phyloP scores from a whole-genome alignment of 1,284 basidiomycete genomes.

The Pyrrhoderma lamaoense region DNA sequence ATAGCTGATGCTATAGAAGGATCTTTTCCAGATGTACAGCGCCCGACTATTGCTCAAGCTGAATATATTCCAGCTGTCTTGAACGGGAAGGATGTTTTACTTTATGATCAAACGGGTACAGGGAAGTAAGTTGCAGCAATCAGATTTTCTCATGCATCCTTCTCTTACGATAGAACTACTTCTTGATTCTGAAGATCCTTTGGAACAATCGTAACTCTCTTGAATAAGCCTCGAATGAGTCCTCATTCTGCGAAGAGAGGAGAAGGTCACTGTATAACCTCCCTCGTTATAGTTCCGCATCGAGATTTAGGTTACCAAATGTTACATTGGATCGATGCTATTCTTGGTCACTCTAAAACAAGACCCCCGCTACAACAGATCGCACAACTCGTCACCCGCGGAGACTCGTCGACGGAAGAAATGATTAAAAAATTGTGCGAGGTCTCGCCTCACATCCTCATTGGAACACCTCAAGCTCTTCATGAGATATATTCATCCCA shows the following conservation, averaged over 20 bases:
- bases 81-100: constrained; percentile 48
- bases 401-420: constrained; percentile 27
- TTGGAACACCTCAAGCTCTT: constrained; percentile 63
- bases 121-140: constrained; percentile 53
- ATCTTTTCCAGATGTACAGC: constrained; percentile 56
- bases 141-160: not conserved
- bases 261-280: constrained; percentile 30
- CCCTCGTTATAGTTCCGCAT: constrained; percentile 67
- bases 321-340: constrained; percentile 55
- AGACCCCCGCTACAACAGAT: constrained; percentile 34
- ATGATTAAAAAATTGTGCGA: constrained; percentile 34
- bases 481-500: constrained; percentile 41
- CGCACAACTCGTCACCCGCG: constrained; percentile 57
- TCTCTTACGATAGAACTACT: not conserved
- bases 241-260: constrained; percentile 7
- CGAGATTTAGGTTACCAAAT: constrained; percentile 66
- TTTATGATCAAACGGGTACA: constrained; percentile 64
- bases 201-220: constrained; percentile 54
- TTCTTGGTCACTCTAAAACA: constrained; percentile 31
- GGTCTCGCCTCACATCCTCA: constrained; percentile 55
- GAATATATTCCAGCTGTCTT: constrained; percentile 57
- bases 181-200: constrained; percentile 48
- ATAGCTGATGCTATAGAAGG: constrained; percentile 40
- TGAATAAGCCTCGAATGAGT: constrained; percentile 42
- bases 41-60: constrained; percentile 53